Evolutionary conservation across 805 yeast genomes (phyloP).

Genomic region (Metschnikowia corniflorae): DNA sequence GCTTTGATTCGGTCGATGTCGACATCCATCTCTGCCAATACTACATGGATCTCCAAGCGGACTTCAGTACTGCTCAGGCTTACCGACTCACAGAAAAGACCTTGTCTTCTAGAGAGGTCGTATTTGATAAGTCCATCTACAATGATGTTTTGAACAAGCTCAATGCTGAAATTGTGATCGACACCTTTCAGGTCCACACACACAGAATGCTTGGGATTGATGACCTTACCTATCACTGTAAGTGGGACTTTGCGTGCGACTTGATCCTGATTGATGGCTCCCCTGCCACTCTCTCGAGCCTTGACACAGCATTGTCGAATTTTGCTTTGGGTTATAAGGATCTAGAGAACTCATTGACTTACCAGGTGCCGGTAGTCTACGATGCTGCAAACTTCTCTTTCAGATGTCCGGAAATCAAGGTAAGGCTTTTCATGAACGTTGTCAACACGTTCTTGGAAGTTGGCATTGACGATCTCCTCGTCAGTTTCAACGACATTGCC

Average conservation of each 20-base stretch:
- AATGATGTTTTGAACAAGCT: slow-evolving; percentile 7
- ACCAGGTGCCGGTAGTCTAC: slow-evolving; percentile 51
- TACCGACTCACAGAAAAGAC: slow-evolving; percentile 21
- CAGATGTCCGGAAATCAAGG: slow-evolving; percentile 43
- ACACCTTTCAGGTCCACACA: slow-evolving; percentile 68
- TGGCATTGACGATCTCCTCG: slow-evolving; percentile 22
- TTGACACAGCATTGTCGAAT: slow-evolving; percentile 41
- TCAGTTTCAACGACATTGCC: slow-evolving; percentile 65
- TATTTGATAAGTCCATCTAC: slow-evolving; percentile 27
- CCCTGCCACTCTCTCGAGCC: slow-evolving; percentile 41
- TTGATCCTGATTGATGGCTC: slow-evolving; percentile 50
- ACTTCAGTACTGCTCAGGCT: slow-evolving; percentile 52
- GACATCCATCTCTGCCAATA: slow-evolving; percentile 87
- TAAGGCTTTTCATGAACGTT: slow-evolving; percentile 38
- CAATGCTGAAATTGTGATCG: slow-evolving; percentile 48
- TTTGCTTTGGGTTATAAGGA: slow-evolving; percentile 67
- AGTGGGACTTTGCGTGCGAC: slow-evolving; percentile 83
- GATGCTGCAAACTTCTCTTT: slow-evolving; percentile 71
- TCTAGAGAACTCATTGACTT: slow-evolving; percentile 67
- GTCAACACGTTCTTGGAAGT: slow-evolving; percentile 14
- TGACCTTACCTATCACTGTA: slow-evolving; percentile 84
- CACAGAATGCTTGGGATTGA: slow-evolving; percentile 86
- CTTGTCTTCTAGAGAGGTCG: slow-evolving; percentile 19
- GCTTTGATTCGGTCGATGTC: slow-evolving; percentile 62
- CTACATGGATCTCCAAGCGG: slow-evolving; percentile 88